Evolutionary conservation across 1,139 yeast species (phyloP), one percentile per base, ranked within the genome.

Genomic region (Yamadazyma trypodendri): DNA sequence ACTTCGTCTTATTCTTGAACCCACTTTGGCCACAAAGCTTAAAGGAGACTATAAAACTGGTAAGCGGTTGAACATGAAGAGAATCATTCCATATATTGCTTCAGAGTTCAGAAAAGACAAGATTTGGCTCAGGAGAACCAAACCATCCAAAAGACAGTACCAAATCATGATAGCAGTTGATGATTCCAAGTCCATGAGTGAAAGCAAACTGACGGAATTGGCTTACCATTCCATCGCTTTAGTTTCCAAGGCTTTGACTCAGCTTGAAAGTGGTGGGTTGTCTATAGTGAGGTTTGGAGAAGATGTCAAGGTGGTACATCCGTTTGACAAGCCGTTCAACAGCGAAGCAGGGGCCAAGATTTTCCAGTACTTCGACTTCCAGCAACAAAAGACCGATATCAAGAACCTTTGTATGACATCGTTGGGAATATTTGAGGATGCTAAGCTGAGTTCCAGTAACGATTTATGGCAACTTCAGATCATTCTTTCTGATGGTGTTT

Each of bases 141-240:
- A 92, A 58, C 99, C 98, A 38, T 86, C 96, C 48, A 92, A 94
- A 66, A 81, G 99, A 54, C 95, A 90, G 58, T 94, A 92, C 61
- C 98, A 94, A 66, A 85, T 94, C 46, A 87, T 94, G 97, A 85
- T 94, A 49, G 92, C 98, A 0, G 87, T 94, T 35, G 99, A 94
- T 65, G 96, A 94, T 58, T 92, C 98, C 32, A 89, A 88, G 60
- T 90, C 97, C 0, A 94, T 94, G 99, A 79, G 92, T 42, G 97
- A 92, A 60, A 85, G 96, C 24, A 81, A 82, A 49, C 82, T 95
- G 20, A 92, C 88, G 16, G 87, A 85, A 51, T 72, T 94, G 45
- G 97, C 99, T 0, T 89, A 89, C 75, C 90, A 92, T 55, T 84
- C 96, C 55, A 87, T 94, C 55, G 95, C 97, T 2, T 72, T 94